Evolutionary conservation across 352 stramenopile species (phyloP), one percentile per base, ranked within the genome.

Genomic region (Peronospora destructor): DNA sequence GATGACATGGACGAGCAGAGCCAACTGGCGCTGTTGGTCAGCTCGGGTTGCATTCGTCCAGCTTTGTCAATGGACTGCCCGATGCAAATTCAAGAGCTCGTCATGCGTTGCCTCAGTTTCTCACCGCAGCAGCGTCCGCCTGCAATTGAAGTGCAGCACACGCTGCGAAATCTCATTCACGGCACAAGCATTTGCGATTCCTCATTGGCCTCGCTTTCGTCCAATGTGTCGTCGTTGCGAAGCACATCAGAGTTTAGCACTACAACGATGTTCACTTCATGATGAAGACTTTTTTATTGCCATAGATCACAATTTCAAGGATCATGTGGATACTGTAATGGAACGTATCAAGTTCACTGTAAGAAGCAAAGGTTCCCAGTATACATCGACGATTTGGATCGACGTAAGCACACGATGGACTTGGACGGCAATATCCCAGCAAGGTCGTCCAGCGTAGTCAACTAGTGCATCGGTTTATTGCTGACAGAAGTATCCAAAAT

Each of bases 61-160:
- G 34, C 53, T 2, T n/a, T 84, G 8, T 61, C 57, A 6, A 62
- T 65, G 33, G 61, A 80, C 26, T 84, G 72, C 29, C 72, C 72
- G 4, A 42, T 52, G 9, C 48, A 57, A n/a, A 69, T 84, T 23
- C 69, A 73, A 19, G 62, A 71, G 29, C 61, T 84, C 6, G 67
- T 76, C 10, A 54, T 60, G 45, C 45, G 59, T 10, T 84, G 72
- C 28, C 49, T 84, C 10, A 73, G 63, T 36, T 84, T 77, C 36
- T 70, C 71, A 2, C 56, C 67, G 4, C 29, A 54, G 9, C 64
- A 77, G 38, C 67, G 72, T 8, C 70, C 69, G 3, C 50, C 40
- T 32, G 54, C 43, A 29, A 49, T 66, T 14, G 67, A 73, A 45
- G 62, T 81, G 21, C 67, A 73, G 43, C 56, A 68, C 11, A 70